These are phyloP conservation scores for Phytophthora hybrid DNA, from an alignment of 352 stramenopile species.

Conservation along the genomic window DNA sequence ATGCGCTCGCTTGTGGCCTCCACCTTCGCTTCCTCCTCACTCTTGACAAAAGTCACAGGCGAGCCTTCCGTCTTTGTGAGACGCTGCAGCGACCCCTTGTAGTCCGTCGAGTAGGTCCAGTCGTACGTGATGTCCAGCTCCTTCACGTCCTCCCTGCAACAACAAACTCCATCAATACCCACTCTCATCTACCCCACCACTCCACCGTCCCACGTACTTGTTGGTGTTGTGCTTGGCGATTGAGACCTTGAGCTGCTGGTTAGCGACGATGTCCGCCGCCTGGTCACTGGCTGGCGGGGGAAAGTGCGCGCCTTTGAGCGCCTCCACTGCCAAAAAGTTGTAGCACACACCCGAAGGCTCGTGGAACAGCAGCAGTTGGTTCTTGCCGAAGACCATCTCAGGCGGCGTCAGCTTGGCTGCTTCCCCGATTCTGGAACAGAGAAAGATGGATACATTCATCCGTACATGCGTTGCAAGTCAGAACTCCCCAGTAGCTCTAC, in stretches of 20 bases:
- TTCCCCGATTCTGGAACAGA: conserved; percentile 55
- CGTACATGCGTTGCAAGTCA: not conserved
- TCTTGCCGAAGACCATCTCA: conserved; percentile 90
- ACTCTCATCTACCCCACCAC: not conserved
- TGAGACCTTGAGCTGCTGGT: conserved; percentile 84
- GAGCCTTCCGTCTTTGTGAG: conserved; percentile 34
- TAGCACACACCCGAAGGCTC: conserved; percentile 74
- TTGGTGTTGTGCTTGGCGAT: conserved; percentile 84
- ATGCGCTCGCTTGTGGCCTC: conserved; percentile 69
- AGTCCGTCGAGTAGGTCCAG: conserved; percentile 88
- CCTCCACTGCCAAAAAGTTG: conserved; percentile 81
- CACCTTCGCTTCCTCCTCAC: conserved; percentile 43
- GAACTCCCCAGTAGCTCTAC: not conserved
- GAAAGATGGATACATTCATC: conserved; percentile 5
- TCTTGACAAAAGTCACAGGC: conserved; percentile 26
- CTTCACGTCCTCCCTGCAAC: conserved; percentile 76
- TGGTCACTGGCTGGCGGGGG: conserved; percentile 51
- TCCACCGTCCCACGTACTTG: conserved; percentile 45
- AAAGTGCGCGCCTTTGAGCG: conserved; percentile 81
- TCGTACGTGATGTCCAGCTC: conserved; percentile 86
- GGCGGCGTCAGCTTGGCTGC: conserved; percentile 76
- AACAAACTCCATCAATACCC: conserved; percentile 2
- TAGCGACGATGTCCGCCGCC: conserved; percentile 57
- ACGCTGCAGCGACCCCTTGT: conserved; percentile 79
- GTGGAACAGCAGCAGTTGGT: conserved; percentile 82